phyloP scores from a whole-genome alignment of 805 yeast species.

The Kodamaea kaohsiungensis region DNA sequence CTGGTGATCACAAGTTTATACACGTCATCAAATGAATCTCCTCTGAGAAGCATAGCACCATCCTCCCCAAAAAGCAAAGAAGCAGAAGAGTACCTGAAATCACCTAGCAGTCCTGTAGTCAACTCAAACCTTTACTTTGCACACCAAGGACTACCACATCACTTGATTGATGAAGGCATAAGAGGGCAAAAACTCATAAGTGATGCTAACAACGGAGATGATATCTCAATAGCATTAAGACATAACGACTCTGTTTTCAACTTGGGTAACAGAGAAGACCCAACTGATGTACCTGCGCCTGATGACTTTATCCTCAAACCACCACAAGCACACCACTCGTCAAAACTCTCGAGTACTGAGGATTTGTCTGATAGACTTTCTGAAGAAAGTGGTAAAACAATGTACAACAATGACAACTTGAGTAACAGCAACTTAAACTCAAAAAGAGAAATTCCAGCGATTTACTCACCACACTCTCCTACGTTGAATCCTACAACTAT shows the following conservation, averaged over 20 bases:
- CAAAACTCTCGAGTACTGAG: background rate
- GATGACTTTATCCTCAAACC: conserved; percentile 19
- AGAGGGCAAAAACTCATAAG: conserved; percentile 17
- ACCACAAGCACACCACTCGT: conserved; percentile 18
- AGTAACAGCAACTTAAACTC: background rate
- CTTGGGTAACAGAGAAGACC: conserved; percentile 2
- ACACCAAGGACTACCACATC: conserved; percentile 62
- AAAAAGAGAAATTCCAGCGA: background rate
- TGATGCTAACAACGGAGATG: conserved; percentile 20
- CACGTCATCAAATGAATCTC: background rate
- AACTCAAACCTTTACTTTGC: conserved; percentile 52
- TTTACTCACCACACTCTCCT: background rate
- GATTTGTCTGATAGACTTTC: background rate
- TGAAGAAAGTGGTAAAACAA: background rate
- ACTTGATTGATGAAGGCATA: conserved; percentile 24
- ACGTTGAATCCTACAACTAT: background rate
- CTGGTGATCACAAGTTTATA: background rate
- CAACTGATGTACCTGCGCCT: background rate
- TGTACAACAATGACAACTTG: background rate
- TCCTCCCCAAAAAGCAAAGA: background rate
- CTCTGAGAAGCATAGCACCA: background rate
- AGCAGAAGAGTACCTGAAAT: background rate
- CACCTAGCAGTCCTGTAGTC: conserved; percentile 25
- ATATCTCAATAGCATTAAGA: conserved; percentile 36
- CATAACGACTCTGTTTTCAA: conserved; percentile 30